Evolutionary conservation across 2,329 filamentous ascomycete species (phyloP).

Genomic region (Fusarium torulosum): DNA sequence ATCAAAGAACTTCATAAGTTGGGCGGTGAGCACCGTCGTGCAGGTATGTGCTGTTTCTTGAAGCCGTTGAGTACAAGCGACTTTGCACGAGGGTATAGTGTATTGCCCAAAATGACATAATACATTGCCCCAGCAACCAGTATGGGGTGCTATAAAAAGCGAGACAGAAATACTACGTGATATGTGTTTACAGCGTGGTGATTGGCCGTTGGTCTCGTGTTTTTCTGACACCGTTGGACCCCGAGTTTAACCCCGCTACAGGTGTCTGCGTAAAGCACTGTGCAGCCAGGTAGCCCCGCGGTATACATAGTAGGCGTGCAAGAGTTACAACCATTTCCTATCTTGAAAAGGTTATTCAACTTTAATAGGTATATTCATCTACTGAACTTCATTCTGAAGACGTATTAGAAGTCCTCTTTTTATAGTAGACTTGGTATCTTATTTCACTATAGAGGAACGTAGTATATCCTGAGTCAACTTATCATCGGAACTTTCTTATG

Average conservation of each 20-base stretch:
- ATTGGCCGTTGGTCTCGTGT: not conserved
- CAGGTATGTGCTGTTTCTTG: constrained; percentile 32
- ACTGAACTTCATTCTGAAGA: no score
- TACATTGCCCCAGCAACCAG: constrained; percentile 46
- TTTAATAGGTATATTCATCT: no score
- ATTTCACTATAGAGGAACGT: no score
- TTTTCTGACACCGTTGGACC: constrained; percentile 7
- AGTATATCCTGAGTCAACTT: no score
- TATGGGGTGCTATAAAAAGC: constrained; percentile 12
- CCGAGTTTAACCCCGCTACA: constrained; percentile 3
- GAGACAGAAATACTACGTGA: not conserved
- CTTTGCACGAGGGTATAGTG: constrained; percentile 29
- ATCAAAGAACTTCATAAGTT: constrained; percentile 23
- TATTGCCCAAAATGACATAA: constrained; percentile 43
- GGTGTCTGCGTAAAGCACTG: constrained; percentile 40
- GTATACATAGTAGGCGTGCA: not conserved
- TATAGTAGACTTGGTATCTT: no score
- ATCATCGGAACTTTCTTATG: no score
- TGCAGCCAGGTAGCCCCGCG: constrained; percentile 27
- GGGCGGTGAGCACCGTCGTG: constrained; percentile 28
- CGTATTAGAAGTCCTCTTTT: no score
- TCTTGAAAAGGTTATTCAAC: not conserved
- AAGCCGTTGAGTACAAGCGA: constrained; percentile 34
- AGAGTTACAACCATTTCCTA: no score
- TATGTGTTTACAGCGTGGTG: not conserved